Conservation (phyloP, 495 filamentous ascomycete genomes). For the Poronia punctata region DNA sequence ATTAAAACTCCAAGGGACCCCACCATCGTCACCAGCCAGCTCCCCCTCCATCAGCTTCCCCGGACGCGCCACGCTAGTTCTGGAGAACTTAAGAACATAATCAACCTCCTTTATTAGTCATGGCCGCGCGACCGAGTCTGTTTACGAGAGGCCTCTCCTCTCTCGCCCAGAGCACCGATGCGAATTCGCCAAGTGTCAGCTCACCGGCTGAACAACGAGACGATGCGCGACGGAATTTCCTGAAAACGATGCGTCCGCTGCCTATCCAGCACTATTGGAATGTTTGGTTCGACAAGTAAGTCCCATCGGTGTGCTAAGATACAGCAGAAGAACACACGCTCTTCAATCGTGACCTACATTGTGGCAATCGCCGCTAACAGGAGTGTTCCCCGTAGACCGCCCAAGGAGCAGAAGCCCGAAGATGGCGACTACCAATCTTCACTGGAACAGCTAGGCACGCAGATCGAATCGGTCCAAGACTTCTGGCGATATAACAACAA, state of each 20-base stretch:
- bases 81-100: background rate
- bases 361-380: constrained; percentile 6
- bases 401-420: constrained; percentile 33
- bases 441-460: constrained; percentile 58
- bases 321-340: no score
- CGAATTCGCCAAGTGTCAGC: constrained; percentile 42
- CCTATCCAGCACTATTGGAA: constrained; percentile 57
- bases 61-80: background rate
- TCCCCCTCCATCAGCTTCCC: background rate
- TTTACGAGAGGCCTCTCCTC: constrained; percentile 49
- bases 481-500: constrained; percentile 93
- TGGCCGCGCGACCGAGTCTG: constrained; percentile 44
- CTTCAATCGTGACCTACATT: no score
- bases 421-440: constrained; percentile 52
- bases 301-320: background rate
- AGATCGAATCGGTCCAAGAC: constrained; percentile 66
- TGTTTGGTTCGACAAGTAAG: constrained; percentile 51
- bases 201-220: constrained; percentile 51
- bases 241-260: constrained; percentile 52
- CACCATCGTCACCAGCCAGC: background rate
- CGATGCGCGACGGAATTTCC: constrained; percentile 53
- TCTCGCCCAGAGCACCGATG: constrained; percentile 42
- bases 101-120: constrained; percentile 15
- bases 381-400: constrained; percentile 22
- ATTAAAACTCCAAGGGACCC: no score